These are phyloP conservation scores for Candida xiaguanensis DNA, from an alignment of 805 yeast species.

Conservation along the genomic window DNA sequence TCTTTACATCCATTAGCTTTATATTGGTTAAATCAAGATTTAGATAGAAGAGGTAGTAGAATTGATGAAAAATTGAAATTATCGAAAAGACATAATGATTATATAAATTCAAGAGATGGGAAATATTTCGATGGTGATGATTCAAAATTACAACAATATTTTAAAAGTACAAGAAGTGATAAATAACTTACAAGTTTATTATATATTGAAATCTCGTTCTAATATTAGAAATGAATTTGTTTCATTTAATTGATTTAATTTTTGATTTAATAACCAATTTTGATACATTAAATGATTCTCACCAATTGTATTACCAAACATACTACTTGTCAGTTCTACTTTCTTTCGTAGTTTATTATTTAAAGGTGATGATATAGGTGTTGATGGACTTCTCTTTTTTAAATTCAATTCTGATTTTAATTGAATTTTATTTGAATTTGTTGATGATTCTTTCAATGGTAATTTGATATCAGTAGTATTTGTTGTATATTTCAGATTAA, in stretches of 20 bases:
- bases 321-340: neutral
- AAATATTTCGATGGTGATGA: conserved; percentile 43
- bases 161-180: conserved; percentile 45
- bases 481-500: neutral
- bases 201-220: conserved; percentile 22
- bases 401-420: neutral
- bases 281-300: conserved; percentile 23
- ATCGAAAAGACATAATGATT: conserved; percentile 48
- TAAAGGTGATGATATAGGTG: conserved; percentile 1
- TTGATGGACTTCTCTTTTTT: conserved; percentile 4
- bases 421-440: neutral
- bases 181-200: conserved; percentile 9
- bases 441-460: conserved; percentile 1
- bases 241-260: conserved; percentile 20
- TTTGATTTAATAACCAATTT: conserved; percentile 27
- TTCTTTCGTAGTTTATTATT: conserved; percentile 1
- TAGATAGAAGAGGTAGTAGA: conserved; percentile 51
- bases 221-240: conserved; percentile 26
- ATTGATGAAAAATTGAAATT: conserved; percentile 39
- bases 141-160: conserved; percentile 44
- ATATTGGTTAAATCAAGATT: conserved; percentile 59
- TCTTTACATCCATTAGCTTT: conserved; percentile 73
- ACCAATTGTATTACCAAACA: conserved; percentile 1
- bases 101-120: conserved; percentile 45
- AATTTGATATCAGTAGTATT: neutral